Evolutionary conservation across 163 green algal species (phyloP).

Genomic region (Scenedesmus sp.): DNA sequence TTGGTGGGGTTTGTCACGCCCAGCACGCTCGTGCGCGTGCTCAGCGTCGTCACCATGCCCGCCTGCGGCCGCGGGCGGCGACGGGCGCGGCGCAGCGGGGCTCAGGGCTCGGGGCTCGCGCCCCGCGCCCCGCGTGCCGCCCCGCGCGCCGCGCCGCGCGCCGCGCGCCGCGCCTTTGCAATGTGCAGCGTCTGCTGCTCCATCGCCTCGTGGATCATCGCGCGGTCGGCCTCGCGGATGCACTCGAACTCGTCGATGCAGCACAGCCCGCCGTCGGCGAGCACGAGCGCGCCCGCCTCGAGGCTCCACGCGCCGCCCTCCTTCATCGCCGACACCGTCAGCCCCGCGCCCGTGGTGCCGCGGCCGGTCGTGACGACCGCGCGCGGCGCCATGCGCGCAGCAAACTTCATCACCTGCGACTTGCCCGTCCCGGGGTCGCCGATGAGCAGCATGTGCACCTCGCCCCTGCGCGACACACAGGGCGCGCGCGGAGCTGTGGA

Average conservation of each 20-base stretch:
- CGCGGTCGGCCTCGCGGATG: constrained; percentile 65
- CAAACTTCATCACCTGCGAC: constrained; percentile 91
- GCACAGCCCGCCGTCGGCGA: constrained; percentile 92
- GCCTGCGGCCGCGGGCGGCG: constrained; percentile 59
- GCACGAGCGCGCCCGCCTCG: constrained; percentile 90
- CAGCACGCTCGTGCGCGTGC: constrained; percentile 85
- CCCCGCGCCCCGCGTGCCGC: no score
- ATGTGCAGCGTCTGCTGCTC: constrained; percentile 97
- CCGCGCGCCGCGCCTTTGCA: constrained; percentile 73
- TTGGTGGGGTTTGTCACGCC: constrained; percentile 78
- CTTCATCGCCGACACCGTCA: constrained; percentile 80
- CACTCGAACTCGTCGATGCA: constrained; percentile 97
- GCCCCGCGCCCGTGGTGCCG: constrained; percentile 73
- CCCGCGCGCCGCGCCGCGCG: no score
- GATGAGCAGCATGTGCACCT: constrained; percentile 92
- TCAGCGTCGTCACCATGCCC: constrained; percentile 85
- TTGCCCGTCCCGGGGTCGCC: constrained; percentile 95
- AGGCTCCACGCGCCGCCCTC: constrained; percentile 80
- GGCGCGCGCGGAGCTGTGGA: no score
- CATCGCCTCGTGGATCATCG: constrained; percentile 92
- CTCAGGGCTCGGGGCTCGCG: no score
- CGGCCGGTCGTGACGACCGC: constrained; percentile 78
- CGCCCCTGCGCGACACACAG: no score
- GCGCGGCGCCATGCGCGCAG: constrained; percentile 62
- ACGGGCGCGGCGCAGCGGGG: no score